Percentiles rank a stretch among this genome's conserved stretches.
Evolutionary conservation across 1,284 basidiomycete genomes (phyloP).

Genomic region (Porodaedalea pini): DNA sequence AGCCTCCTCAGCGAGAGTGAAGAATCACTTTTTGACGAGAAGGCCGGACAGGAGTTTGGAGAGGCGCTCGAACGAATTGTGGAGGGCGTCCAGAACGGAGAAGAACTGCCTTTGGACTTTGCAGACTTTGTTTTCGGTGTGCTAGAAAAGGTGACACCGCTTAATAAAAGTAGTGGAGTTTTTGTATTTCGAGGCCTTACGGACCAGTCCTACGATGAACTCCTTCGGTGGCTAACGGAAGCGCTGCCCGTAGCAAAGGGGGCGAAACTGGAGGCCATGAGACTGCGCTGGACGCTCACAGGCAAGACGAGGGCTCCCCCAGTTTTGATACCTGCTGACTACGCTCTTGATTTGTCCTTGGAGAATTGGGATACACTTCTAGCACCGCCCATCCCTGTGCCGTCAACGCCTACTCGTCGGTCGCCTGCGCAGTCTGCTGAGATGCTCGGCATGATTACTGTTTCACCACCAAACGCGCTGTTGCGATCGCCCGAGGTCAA

Average conservation of each 20-base stretch:
- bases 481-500: constrained; percentile 69
- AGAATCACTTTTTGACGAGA: constrained; percentile 8
- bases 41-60: constrained; percentile 16
- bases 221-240: constrained; percentile 11
- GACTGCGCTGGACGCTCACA: constrained; percentile 6
- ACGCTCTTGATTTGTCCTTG: constrained; percentile 25
- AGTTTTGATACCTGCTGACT: constrained; percentile 3
- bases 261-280: constrained; percentile 10
- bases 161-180: constrained; percentile 10
- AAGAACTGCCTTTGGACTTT: neutral
- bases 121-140: constrained; percentile 12
- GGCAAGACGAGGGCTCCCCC: constrained; percentile 9
- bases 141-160: constrained; percentile 10
- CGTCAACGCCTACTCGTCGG: constrained; percentile 40
- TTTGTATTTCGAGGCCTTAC: constrained; percentile 14
- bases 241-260: neutral
- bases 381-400: constrained; percentile 25
- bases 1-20: constrained; percentile 2
- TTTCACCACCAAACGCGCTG: constrained; percentile 67
- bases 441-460: constrained; percentile 44
- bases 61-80: constrained; percentile 15
- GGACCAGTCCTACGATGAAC: constrained; percentile 10
- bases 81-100: neutral
- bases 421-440: constrained; percentile 40
- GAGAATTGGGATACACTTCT: constrained; percentile 27